These are phyloP conservation scores for Clonostachys chloroleuca DNA, from an alignment of 2,329 filamentous ascomycete genomes.

Conservation along the genomic window DNA sequence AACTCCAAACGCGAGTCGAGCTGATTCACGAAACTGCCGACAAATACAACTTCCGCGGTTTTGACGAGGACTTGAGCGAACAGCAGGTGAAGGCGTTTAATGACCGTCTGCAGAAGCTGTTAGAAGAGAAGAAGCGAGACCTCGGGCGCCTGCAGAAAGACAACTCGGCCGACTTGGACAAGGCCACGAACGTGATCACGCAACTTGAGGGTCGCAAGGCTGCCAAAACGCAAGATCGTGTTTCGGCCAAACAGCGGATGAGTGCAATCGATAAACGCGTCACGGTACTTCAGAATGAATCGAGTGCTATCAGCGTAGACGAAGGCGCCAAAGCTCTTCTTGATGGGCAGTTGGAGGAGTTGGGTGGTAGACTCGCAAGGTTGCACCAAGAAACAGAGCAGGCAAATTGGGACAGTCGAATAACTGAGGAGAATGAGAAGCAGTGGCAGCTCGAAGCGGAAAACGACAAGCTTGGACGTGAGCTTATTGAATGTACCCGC, in stretches of 20 bases:
- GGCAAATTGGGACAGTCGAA: slow-evolving; percentile 65
- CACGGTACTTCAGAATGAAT: slow-evolving; percentile 58
- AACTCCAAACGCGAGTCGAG: slow-evolving; percentile 65
- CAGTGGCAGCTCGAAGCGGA: slow-evolving; percentile 68
- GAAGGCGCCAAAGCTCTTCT: slow-evolving; percentile 79
- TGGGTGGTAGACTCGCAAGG: slow-evolving; percentile 56
- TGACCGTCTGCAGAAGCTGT: slow-evolving; percentile 68
- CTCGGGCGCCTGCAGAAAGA: slow-evolving; percentile 72
- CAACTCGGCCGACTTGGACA: slow-evolving; percentile 68
- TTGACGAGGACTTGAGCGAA: slow-evolving; percentile 74
- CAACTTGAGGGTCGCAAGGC: slow-evolving; percentile 72
- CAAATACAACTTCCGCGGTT: slow-evolving; percentile 77
- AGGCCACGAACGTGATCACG: slow-evolving; percentile 68
- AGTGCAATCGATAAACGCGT: slow-evolving; percentile 68
- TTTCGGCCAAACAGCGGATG: slow-evolving; percentile 69
- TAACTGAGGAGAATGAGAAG: slow-evolving; percentile 61
- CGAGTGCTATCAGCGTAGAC: slow-evolving; percentile 74
- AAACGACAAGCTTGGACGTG: slow-evolving; percentile 67
- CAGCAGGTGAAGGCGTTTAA: slow-evolving; percentile 72
- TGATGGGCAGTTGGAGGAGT: slow-evolving; percentile 68
- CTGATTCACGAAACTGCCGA: slow-evolving; percentile 77
- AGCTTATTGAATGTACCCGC: slow-evolving; percentile 78
- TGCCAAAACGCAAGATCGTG: slow-evolving; percentile 68
- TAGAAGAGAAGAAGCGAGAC: slow-evolving; percentile 73
- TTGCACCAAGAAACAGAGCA: slow-evolving; percentile 59